Evolutionary conservation across 768 basidiomycete species (phyloP), one percentile per base, ranked within the genome.

Genomic region (Porpolomopsis calyptriformis): DNA sequence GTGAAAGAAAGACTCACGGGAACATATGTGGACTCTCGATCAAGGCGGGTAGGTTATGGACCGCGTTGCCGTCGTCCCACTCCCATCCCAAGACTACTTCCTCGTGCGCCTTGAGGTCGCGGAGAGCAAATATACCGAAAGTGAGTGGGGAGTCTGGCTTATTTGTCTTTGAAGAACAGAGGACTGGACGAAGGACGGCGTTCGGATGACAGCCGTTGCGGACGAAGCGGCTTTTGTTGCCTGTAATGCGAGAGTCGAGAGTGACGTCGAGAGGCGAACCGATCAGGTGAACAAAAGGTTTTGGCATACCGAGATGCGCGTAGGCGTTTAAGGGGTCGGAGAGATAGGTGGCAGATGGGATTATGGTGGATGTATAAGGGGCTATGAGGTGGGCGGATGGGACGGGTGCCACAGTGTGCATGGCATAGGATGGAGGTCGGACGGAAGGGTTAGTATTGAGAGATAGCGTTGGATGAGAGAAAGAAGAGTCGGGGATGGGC

Each of bases 61-160:
- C 76, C 1, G 82, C 80, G 57, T 89, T 85, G 2, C 79, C 80
- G 55, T 98, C 93, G 54, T 97, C 92, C 93, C 93, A 98, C 59
- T 96, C 91, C 91, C 93, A 97, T 0, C 85, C 85, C 0, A 97
- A 64, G 0, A 92, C 78, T 16, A 97, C 76, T 64, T 97, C 93
- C 52, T 92, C 90, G 40, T 83, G 73, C 26, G 76, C 76, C 45
- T 73, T 74, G 52, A 97, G 71, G 50, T 87, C 84, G 9, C 78
- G 64, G 14, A 81, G 62, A 1, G 92, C 86, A 52, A 91, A 93
- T 0, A 96, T 67, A 0, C 80, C 90, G 57, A 96, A 93, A 0
- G 72, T 66, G 1, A 92, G 63, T 1, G 67, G 61, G 10, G 67
- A 64, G 6, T 53, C 53, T 25, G 42, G 59, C 4, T 50, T 55